These are phyloP conservation scores for Lanmaoa rubissima DNA, from an alignment of 768 basidiomycete species.

Conservation along the genomic window DNA sequence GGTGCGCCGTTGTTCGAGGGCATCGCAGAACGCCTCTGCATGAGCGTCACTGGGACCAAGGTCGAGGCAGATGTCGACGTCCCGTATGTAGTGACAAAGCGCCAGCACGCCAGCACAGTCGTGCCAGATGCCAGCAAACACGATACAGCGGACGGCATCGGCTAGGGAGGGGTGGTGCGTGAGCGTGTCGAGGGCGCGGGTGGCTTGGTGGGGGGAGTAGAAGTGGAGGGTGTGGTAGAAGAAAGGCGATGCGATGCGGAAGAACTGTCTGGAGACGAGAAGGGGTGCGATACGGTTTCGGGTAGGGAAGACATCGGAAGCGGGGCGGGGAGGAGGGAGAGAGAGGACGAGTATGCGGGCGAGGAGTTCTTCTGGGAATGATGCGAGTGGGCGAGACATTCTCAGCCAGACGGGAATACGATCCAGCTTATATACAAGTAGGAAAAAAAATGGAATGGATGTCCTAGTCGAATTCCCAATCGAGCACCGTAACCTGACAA, in stretches of 20 bases:
- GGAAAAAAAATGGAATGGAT: background rate
- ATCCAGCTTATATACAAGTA: constrained; percentile 8
- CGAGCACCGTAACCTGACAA: constrained; percentile 4
- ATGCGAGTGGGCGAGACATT: constrained; percentile 23
- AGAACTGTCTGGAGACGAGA: constrained; percentile 50
- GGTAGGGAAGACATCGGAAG: constrained; percentile 22
- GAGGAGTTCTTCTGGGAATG: constrained; percentile 45
- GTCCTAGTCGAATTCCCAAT: constrained; percentile 10
- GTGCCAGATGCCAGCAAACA: constrained; percentile 41
- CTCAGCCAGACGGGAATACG: background rate
- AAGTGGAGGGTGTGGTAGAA: constrained; percentile 55
- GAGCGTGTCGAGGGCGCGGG: constrained; percentile 39
- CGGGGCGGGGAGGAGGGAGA: constrained; percentile 25
- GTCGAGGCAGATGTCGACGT: constrained; percentile 41
- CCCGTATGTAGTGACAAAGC: constrained; percentile 30
- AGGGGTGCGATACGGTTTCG: constrained; percentile 40
- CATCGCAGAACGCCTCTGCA: constrained; percentile 40
- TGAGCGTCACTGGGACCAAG: constrained; percentile 12
- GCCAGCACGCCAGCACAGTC: constrained; percentile 40
- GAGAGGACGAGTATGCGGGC: constrained; percentile 42
- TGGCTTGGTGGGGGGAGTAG: constrained; percentile 38
- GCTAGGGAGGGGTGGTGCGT: constrained; percentile 38
- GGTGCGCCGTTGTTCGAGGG: constrained; percentile 35
- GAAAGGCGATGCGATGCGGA: constrained; percentile 56
- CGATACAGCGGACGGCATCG: constrained; percentile 39